Percentiles rank a stretch among this genome's conserved stretches.
phyloP scores from a whole-genome alignment of 1,284 basidiomycete species.

The Trichosporon sp. region DNA sequence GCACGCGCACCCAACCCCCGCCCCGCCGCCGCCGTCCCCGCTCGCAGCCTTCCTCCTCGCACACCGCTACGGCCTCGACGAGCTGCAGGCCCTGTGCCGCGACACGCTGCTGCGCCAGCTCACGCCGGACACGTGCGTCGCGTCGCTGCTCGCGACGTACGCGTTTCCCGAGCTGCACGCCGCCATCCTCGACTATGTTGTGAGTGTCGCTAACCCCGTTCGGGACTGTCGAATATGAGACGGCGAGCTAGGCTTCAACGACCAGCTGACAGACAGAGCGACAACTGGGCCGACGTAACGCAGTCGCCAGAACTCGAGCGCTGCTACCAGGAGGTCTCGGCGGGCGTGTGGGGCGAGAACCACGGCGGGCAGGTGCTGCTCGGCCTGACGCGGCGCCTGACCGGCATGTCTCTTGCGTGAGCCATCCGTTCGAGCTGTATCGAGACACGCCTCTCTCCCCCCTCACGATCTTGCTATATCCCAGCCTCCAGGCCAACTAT shows the following conservation, averaged over 20 bases:
- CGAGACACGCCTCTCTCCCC: no score
- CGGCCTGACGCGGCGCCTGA: conserved; percentile 23
- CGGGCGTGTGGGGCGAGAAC: conserved; percentile 40
- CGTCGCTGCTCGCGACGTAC: conserved; percentile 54
- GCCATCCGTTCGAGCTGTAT: not conserved
- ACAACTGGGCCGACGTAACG: conserved; percentile 34
- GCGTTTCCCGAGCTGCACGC: conserved; percentile 37
- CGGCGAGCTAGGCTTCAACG: not conserved
- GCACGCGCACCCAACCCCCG: conserved; percentile 63
- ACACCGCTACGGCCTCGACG: conserved; percentile 69
- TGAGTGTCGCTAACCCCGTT: conserved; percentile 19
- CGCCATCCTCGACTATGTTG: conserved; percentile 38
- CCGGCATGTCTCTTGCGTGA: conserved; percentile 9
- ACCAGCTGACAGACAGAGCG: conserved; percentile 21
- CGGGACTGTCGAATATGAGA: not conserved
- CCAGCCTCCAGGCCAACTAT: not conserved
- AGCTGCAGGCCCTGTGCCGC: conserved; percentile 62
- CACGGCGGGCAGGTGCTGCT: conserved; percentile 35
- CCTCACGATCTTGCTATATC: no score
- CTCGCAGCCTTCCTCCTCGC: conserved; percentile 74
- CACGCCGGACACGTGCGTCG: conserved; percentile 65
- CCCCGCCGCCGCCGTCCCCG: conserved; percentile 55
- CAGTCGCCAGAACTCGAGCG: conserved; percentile 30
- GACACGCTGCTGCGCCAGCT: conserved; percentile 71
- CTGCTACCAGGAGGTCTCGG: conserved; percentile 43